Evolutionary conservation across 257 asterid genomes (phyloP).

Genomic region (Gynochthodes officinalis): DNA sequence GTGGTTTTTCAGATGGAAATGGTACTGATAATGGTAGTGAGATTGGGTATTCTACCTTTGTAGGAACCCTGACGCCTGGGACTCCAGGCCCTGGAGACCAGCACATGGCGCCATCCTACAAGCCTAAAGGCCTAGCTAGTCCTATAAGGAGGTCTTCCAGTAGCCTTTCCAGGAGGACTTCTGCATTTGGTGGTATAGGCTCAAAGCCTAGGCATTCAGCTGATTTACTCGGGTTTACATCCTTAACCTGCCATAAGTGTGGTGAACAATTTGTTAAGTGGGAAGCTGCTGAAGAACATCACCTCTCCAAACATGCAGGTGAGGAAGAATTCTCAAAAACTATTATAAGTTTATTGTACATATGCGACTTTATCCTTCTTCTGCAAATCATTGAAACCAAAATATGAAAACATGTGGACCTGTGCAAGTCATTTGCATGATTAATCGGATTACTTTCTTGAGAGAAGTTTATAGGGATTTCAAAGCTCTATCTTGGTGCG

Average conservation of each 20-base stretch:
- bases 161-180: conserved; percentile 41
- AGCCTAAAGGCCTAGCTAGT: conserved; percentile 38
- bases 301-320: conserved; percentile 90
- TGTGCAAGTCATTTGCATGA: no score
- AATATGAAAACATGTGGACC: not conserved
- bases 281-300: conserved; percentile 84
- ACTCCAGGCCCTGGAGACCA: conserved; percentile 62
- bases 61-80: conserved; percentile 62
- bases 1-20: conserved; percentile 32
- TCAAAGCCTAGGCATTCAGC: conserved; percentile 45
- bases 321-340: not conserved
- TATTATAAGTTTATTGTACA: not conserved
- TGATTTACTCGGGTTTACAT: conserved; percentile 38
- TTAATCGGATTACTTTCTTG: not conserved
- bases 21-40: conserved; percentile 21
- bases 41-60: conserved; percentile 34
- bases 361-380: not conserved
- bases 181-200: conserved; percentile 47
- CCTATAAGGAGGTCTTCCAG: conserved; percentile 59
- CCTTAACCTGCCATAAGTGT: conserved; percentile 68
- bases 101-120: conserved; percentile 26
- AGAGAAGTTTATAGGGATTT: not conserved
- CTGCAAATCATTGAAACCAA: not conserved
- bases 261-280: conserved; percentile 61
- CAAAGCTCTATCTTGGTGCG: not conserved